Evolutionary conservation across 23 red algal genomes (phyloP), one percentile per base, ranked within the genome.

Genomic region (Gracilaria domingensis): DNA sequence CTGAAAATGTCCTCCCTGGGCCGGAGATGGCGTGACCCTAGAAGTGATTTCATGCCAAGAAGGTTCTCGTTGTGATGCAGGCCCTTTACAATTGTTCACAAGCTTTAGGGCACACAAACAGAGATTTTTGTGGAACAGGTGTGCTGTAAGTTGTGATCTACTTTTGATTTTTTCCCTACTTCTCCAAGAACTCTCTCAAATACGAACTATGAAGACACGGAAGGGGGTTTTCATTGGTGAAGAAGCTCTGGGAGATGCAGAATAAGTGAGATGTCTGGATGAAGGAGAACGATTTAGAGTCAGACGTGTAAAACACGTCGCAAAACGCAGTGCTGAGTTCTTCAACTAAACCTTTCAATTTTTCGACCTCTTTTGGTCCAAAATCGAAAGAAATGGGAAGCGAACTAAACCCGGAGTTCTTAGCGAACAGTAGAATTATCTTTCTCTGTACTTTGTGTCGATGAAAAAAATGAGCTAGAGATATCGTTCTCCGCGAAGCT

Each of bases 41-140:
- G n/a, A n/a, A n/a, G n/a, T n/a, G n/a, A n/a, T n/a, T n/a, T n/a
- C n/a, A n/a, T n/a, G n/a, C n/a, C n/a, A n/a, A n/a, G n/a, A n/a
- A n/a, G n/a, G n/a, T n/a, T n/a, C n/a, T n/a, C n/a, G n/a, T n/a
- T n/a, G n/a, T n/a, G n/a, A n/a, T n/a, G n/a, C n/a, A n/a, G n/a
- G n/a, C n/a, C n/a, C n/a, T n/a, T n/a, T n/a, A n/a, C n/a, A n/a
- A n/a, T 64, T 30, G 21, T 64, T 64, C 21, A 18, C 59, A 12
- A 64, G 59, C 17, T 64, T 64, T 6, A 64, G 59, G 28, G 59
- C 59, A n/a, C 7, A 30, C 59, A 64, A 64, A n/a, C 28, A 8
- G 17, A 64, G 21, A 18, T 64, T 64, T 30, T 64, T 64, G n/a
- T 64, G 59, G 21, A 64, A 64, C 59, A 64, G 59, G 28, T 64